Evolutionary conservation across 805 yeast genomes (phyloP).

Genomic region (Candida sithepensis): DNA sequence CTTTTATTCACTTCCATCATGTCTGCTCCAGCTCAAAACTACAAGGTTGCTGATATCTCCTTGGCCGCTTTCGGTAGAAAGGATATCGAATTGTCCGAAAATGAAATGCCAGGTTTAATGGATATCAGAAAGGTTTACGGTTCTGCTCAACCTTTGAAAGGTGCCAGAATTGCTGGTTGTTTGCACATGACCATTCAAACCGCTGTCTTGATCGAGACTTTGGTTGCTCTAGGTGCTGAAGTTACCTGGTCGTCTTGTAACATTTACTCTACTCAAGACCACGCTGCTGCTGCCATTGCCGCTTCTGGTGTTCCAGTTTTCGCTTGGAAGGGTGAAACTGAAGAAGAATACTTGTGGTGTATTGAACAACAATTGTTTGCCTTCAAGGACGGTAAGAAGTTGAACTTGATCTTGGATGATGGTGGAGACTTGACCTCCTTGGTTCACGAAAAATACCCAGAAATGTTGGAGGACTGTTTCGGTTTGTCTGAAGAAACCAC

Average conservation of each 20-base stretch:
- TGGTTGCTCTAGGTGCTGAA: conserved; percentile 97
- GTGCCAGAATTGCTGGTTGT: conserved; percentile 99
- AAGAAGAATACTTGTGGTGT: conserved; percentile 99
- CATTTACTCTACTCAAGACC: conserved; percentile 99
- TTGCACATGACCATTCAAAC: conserved; percentile 99
- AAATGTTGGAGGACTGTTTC: conserved; percentile 89
- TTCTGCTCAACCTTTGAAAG: conserved; percentile 88
- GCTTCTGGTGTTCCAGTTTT: conserved; percentile 99
- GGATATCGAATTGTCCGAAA: conserved; percentile 97
- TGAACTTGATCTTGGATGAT: conserved; percentile 96
- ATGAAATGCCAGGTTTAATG: conserved; percentile 99
- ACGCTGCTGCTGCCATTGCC: conserved; percentile 99
- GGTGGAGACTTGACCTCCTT: conserved; percentile 98
- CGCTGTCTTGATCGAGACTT: conserved; percentile 96
- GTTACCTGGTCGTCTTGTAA: conserved; percentile 99
- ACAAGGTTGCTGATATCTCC: conserved; percentile 96
- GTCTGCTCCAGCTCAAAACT: conserved; percentile 67
- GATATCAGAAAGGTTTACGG: conserved; percentile 94
- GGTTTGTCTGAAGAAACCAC: conserved; percentile 99
- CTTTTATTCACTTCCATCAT: conserved; percentile 25
- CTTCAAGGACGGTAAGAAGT: conserved; percentile 92
- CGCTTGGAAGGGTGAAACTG: conserved; percentile 99
- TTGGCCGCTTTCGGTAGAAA: conserved; percentile 99
- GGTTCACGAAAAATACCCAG: conserved; percentile 97
- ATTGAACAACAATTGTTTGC: conserved; percentile 98